phyloP scores from a whole-genome alignment of 768 basidiomycete species.

The Cubamyces sp. region DNA sequence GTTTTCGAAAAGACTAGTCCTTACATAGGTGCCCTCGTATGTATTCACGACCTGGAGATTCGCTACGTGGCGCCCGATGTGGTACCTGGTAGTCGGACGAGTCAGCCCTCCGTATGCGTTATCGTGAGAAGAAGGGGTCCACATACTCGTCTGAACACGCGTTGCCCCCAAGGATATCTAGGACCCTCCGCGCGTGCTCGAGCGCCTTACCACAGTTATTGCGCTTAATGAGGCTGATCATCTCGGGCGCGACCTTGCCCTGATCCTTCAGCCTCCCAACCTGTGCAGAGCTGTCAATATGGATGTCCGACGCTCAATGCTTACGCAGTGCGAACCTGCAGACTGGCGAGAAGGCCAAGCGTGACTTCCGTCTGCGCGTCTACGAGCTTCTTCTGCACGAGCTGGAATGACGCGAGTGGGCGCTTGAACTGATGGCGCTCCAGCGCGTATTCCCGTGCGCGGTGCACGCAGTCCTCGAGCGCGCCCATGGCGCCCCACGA shows the following conservation, averaged over 20 bases:
- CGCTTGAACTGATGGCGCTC: slow-evolving; percentile 90
- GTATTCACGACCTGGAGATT: slow-evolving; percentile 97
- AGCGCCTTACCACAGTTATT: slow-evolving; percentile 97
- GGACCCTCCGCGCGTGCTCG: slow-evolving; percentile 73
- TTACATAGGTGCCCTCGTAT: slow-evolving; percentile 82
- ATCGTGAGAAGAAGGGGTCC: neutral
- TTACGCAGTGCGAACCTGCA: slow-evolving; percentile 53
- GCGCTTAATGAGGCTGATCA: slow-evolving; percentile 93
- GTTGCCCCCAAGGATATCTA: slow-evolving; percentile 95
- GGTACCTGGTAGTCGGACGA: slow-evolving; percentile 58
- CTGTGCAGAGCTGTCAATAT: slow-evolving; percentile 18
- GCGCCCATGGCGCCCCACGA: slow-evolving; percentile 97
- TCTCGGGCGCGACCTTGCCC: slow-evolving; percentile 77
- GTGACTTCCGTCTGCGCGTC: slow-evolving; percentile 89
- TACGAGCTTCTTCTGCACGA: slow-evolving; percentile 96
- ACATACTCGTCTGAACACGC: slow-evolving; percentile 90
- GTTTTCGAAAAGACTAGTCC: slow-evolving; percentile 34
- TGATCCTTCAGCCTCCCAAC: slow-evolving; percentile 84
- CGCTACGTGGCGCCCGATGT: slow-evolving; percentile 91
- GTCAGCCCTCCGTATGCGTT: neutral
- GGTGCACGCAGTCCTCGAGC: slow-evolving; percentile 85
- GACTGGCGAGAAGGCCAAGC: slow-evolving; percentile 73
- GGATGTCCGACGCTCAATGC: neutral
- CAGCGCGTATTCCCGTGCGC: slow-evolving; percentile 81
- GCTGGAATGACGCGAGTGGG: slow-evolving; percentile 92